Percentiles rank a stretch among this genome's conserved stretches.
phyloP scores from a whole-genome alignment of 495 filamentous ascomycete species.

The Annulohypoxylon stygium region DNA sequence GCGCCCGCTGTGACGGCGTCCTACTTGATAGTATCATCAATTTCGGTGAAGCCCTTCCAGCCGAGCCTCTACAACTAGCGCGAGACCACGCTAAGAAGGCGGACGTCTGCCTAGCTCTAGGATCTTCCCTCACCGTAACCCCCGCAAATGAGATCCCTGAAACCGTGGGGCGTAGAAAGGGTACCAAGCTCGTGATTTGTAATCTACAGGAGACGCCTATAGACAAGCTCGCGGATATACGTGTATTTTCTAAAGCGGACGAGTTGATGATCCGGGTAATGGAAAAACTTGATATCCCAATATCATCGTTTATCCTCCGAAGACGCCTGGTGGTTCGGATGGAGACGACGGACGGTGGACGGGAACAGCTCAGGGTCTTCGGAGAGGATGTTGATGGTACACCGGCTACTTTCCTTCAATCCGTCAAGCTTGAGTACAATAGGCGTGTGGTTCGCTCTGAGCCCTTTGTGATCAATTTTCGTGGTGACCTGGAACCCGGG shows the following conservation, averaged over 20 bases:
- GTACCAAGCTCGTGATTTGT: conserved; percentile 56
- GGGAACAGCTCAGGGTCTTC: conserved; percentile 47
- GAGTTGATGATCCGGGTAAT: conserved; percentile 57
- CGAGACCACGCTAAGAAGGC: conserved; percentile 54
- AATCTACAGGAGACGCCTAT: conserved; percentile 61
- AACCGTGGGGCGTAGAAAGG: conserved; percentile 48
- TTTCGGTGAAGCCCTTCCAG: conserved; percentile 56
- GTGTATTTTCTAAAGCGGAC: conserved; percentile 54
- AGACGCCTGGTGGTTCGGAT: conserved; percentile 50
- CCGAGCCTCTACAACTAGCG: conserved; percentile 51
- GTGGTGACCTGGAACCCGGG: conserved; percentile 46
- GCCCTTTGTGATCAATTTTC: conserved; percentile 56
- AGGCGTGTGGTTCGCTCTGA: conserved; percentile 53
- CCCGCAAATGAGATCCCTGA: conserved; percentile 59
- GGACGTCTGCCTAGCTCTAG: conserved; percentile 60
- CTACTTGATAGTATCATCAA: conserved; percentile 62
- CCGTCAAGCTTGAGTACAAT: conserved; percentile 54
- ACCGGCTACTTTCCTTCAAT: conserved; percentile 58
- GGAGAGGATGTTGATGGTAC: conserved; percentile 61
- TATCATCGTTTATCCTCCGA: conserved; percentile 55
- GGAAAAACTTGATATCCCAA: conserved; percentile 54
- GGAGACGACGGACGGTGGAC: conserved; percentile 32
- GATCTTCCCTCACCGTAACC: conserved; percentile 60
- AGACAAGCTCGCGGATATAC: conserved; percentile 50
- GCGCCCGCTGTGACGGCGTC: conserved; percentile 50